phyloP scores from a whole-genome alignment of 2,329 filamentous ascomycete genomes.

The Arthroderma sp. region DNA sequence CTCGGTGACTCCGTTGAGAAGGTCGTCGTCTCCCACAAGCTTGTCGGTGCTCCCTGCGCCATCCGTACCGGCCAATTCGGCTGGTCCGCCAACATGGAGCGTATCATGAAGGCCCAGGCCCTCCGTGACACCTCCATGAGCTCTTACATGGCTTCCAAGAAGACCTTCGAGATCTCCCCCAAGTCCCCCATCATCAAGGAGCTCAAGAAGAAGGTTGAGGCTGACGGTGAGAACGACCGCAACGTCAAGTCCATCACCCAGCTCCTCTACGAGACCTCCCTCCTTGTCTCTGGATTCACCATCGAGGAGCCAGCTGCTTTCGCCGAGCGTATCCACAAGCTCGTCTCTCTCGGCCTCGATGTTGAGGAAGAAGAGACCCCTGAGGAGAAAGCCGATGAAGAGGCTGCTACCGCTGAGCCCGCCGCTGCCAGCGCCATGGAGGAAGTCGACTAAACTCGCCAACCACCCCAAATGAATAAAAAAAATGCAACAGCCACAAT shows the following conservation, averaged over 20 bases:
- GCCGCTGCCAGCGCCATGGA: slow-evolving; percentile 94
- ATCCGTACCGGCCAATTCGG: slow-evolving; percentile 99
- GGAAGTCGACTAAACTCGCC: slow-evolving; percentile 77
- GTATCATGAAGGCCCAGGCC: slow-evolving; percentile 99
- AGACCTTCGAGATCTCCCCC: slow-evolving; percentile 99
- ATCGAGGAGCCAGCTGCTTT: slow-evolving; percentile 98
- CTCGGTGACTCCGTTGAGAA: slow-evolving; percentile 99
- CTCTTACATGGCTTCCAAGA: slow-evolving; percentile 99
- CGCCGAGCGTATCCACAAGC: slow-evolving; percentile 99
- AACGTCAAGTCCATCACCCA: slow-evolving; percentile 99
- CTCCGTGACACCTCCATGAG: slow-evolving; percentile 99
- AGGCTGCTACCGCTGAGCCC: slow-evolving; percentile 49
- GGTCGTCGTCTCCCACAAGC: slow-evolving; percentile 98
- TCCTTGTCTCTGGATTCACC: slow-evolving; percentile 97
- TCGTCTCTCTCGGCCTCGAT: slow-evolving; percentile 93
- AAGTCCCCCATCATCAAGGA: slow-evolving; percentile 96
- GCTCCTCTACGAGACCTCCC: slow-evolving; percentile 96
- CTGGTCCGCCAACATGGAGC: slow-evolving; percentile 99
- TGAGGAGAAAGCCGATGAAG: slow-evolving; percentile 46
- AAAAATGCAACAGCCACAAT: neutral
- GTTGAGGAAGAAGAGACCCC: slow-evolving; percentile 77
- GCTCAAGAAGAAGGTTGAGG: slow-evolving; percentile 98
- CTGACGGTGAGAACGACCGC: slow-evolving; percentile 94
- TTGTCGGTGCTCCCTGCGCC: slow-evolving; percentile 84
- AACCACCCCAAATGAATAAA: neutral